Percentiles rank a stretch among this genome's conserved stretches.
phyloP scores from a whole-genome alignment of 371 early-diverging fungal species.

The Mortierella polycephala region DNA sequence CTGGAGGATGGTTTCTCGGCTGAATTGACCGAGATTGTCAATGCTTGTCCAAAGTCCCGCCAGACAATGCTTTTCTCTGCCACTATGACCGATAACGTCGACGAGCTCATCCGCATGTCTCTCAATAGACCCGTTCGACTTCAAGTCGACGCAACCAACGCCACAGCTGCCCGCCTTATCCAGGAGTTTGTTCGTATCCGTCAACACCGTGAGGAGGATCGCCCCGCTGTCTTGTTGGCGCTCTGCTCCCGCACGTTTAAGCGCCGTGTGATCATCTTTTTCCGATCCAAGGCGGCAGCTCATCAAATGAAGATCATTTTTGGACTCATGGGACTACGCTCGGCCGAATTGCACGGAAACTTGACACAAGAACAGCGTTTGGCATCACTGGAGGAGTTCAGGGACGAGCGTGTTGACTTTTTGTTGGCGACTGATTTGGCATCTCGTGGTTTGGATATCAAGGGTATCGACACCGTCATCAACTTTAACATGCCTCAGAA shows the following conservation, averaged over 20 bases:
- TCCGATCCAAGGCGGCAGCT: constrained; percentile 91
- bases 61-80: constrained; percentile 99
- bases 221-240: constrained; percentile 86
- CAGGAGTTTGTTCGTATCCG: constrained; percentile 99
- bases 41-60: constrained; percentile 87
- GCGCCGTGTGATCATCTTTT: constrained; percentile 88
- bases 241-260: constrained; percentile 88
- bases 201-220: constrained; percentile 82
- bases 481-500: constrained; percentile 99
- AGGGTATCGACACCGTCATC: constrained; percentile 98
- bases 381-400: constrained; percentile 93
- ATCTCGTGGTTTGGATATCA: constrained; percentile 99
- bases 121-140: constrained; percentile 90
- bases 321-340: constrained; percentile 89
- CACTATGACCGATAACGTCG: constrained; percentile 99
- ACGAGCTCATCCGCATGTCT: constrained; percentile 93
- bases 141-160: constrained; percentile 85
- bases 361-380: constrained; percentile 95
- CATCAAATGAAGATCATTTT: constrained; percentile 98
- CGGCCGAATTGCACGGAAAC: constrained; percentile 98
- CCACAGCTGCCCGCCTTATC: constrained; percentile 80
- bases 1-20: constrained; percentile 99
- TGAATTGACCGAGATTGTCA: constrained; percentile 96
- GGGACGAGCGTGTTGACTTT: constrained; percentile 86
- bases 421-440: constrained; percentile 99